A percentile compares a stretch with the other conserved stretches of the same genome.
Evolutionary conservation across 805 yeast species (phyloP).

Genomic region (Kodamaea nitidulidarum): DNA sequence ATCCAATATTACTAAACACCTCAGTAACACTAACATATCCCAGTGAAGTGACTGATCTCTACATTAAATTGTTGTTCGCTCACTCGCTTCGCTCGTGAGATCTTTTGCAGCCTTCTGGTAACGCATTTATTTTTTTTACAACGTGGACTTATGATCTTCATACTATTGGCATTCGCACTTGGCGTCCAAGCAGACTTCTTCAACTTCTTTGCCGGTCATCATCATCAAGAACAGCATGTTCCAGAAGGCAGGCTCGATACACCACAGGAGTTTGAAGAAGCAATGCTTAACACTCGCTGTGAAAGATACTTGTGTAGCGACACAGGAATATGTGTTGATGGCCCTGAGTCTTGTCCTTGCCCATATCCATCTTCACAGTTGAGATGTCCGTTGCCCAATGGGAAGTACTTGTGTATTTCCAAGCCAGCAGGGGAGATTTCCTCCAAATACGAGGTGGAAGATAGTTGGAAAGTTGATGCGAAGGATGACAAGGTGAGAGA

Average conservation of each 20-base stretch:
- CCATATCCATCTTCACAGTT: conserved; percentile 82
- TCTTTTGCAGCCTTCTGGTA: conserved; percentile 3
- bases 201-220: conserved; percentile 25
- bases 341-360: conserved; percentile 79
- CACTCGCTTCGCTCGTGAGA: not conserved
- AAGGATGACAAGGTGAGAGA: conserved; percentile 55
- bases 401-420: conserved; percentile 74
- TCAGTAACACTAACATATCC: too few species aligned
- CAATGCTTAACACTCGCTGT: conserved; percentile 47
- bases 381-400: conserved; percentile 72
- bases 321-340: conserved; percentile 71
- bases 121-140: conserved; percentile 5
- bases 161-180: not conserved
- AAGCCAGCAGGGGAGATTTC: conserved; percentile 54
- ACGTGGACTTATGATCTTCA: conserved; percentile 4
- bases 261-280: conserved; percentile 35
- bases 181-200: conserved; percentile 29
- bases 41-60: too few species aligned
- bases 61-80: too few species aligned
- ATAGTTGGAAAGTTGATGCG: conserved; percentile 48
- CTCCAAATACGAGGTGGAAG: conserved; percentile 34
- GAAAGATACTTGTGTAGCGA: conserved; percentile 73
- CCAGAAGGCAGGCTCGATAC: conserved; percentile 24
- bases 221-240: conserved; percentile 19
- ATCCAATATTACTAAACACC: too few species aligned